Evolutionary conservation across 208 protist genomes (phyloP), one percentile per base, ranked within the genome.

Genomic region (Trypanosoma cruzi): DNA sequence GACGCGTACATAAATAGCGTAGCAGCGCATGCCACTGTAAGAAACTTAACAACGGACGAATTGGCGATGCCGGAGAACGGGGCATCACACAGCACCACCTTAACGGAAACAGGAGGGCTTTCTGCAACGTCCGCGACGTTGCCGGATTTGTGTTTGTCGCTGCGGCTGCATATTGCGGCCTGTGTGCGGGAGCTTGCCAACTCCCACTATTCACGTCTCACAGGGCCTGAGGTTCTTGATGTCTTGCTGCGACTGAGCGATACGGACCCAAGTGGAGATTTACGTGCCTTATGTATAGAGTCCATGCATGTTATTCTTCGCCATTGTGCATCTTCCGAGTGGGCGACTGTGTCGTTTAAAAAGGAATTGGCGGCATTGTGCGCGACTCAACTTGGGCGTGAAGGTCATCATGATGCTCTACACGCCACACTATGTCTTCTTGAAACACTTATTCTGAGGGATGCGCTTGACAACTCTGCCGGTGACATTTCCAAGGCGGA

Each of bases 151-250:
- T 42, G 29, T 4, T 49, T 59, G 32, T 22, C 37, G 18, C 18
- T 72, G 10, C 67, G 56, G 31, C 31, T 65, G 0, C 52, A 66
- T 22, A 42, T 36, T 0, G 56, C 56, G 32, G 56, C 57, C 5
- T 72, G 67, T 64, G 16, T 72, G 5, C 67, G 67, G 7, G 67
- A 72, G 29, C 42, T 72, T 31, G 67, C 67, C 7, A 72, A 72
- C 42, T 56, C 67, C 5, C 67, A 72, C 29, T 64, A 22, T 32
- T 4, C 4, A 10, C 13, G 4, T 53, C 31, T 72, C 14, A 56
- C 32, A 13, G 8, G 48, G 6, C 11, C 6, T 13, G 42, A 58
- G 14, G 49, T 72, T 13, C 31, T 72, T 36, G 37, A 64, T 29
- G 48, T 59, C 16, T 52, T 72, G 16, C 29, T 36, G 8, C 40